Base-by-base conservation (phyloP, 768 basidiomycete species). In the Leccinum arenicola region DNA sequence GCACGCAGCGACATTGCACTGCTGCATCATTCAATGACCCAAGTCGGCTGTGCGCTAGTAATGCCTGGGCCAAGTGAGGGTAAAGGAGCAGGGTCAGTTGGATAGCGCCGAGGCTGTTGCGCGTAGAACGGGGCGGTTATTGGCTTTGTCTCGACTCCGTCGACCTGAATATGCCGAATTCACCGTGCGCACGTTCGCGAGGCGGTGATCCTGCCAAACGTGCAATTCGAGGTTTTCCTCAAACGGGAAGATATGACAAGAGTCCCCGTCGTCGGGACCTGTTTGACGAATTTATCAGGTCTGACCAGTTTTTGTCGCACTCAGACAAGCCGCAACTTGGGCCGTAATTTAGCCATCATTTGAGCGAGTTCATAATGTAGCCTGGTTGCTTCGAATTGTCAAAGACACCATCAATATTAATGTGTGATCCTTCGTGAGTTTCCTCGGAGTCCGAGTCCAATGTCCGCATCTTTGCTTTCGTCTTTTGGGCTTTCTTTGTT, bases 101-200 rank as follows among this genome's bases (percentile, higher is more conserved):
- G 3, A 38, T 45, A 33, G 58, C 17, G 52, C 36, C 12, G 38
- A 27, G 38, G 51, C 35, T n/a, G 36, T 23, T 25, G 59, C 31
- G 40, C 8, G 14, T 29, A 17, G 50, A 52, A 48, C 17, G 45
- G 6, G 43, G 33, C 2, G 15, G 8, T 48, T 50, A 21, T 31
- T 29, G 10, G 25, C 31, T 29, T 56, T 6, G 35, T 31, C 27
- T 55, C 17, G 17, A 50, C 15, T 7, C 17, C 17, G 9, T n/a
- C 40, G 40, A 43, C n/a, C 40, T 10, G 51, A 17, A 14, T 23
- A 17, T 15, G 17, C 17, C 25, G 40, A 27, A 54, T 35, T 27
- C 31, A 31, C 15, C 27, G 35, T n/a, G 50, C 27, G 45, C 64
- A 65, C 64, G 64, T 65, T 66, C 33, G 64, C 50, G 52, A 31